Percentiles rank a stretch among this genome's conserved stretches.
phyloP scores from a whole-genome alignment of 495 filamentous ascomycete genomes.

The Aspergillus wentii region DNA sequence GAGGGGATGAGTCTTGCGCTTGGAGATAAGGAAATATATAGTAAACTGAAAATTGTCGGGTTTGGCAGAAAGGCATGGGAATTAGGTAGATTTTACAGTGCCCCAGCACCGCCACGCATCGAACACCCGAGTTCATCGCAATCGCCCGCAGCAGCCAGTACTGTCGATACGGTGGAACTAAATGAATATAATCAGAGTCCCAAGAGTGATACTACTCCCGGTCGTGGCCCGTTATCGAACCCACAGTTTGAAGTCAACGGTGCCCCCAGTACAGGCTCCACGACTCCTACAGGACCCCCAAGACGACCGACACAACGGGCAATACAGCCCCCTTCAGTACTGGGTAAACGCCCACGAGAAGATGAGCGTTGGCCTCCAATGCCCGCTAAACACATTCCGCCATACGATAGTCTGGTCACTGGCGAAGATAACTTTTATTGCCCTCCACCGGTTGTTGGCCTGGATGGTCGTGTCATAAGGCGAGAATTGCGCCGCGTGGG shows the following conservation, averaged over 20 bases:
- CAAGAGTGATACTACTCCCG: not conserved
- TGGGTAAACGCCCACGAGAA: slow-evolving; percentile 16
- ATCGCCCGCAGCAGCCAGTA: slow-evolving; percentile 1
- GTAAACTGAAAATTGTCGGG: slow-evolving; percentile 31
- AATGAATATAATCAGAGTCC: not conserved
- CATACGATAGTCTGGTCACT: not conserved
- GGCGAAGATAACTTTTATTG: not conserved
- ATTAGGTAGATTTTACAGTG: slow-evolving; percentile 32
- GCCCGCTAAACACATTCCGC: not conserved
- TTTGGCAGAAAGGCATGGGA: slow-evolving; percentile 38
- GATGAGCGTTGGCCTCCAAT: slow-evolving; percentile 1
- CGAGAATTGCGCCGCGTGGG: slow-evolving; percentile 30
- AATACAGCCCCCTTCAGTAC: slow-evolving; percentile 7
- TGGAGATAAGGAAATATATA: slow-evolving; percentile 30
- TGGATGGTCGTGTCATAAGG: slow-evolving; percentile 21
- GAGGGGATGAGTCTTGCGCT: slow-evolving; percentile 28
- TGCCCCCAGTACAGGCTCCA: not conserved
- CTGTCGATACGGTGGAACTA: not conserved
- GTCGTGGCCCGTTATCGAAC: not conserved
- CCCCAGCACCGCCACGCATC: slow-evolving; percentile 5
- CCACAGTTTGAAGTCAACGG: not conserved
- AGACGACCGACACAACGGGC: not conserved
- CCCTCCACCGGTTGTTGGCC: slow-evolving; percentile 1
- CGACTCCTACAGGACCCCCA: not conserved
- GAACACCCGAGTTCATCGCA: slow-evolving; percentile 10